Evolutionary conservation across 2,329 filamentous ascomycete species (phyloP).

Genomic region (Sarocladium brachiariae): DNA sequence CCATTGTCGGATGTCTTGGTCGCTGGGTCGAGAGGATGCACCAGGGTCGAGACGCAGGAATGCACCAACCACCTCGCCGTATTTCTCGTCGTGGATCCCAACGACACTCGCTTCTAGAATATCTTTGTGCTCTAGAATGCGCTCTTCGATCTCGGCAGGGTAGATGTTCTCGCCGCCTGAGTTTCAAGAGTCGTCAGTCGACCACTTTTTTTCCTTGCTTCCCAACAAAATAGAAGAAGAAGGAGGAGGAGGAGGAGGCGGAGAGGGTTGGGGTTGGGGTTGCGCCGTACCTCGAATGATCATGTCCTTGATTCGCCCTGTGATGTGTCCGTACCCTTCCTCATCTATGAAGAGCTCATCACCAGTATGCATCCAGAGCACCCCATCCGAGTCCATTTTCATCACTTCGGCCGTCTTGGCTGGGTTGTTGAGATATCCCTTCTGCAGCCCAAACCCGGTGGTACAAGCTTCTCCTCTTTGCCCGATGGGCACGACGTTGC

Average conservation of each 20-base stretch:
- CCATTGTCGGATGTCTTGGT: background rate
- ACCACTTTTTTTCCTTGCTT: too few relatives aligned
- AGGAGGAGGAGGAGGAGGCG: too few relatives aligned
- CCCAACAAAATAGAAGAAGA: too few relatives aligned
- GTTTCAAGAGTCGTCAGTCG: background rate
- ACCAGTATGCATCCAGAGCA: slow-evolving; percentile 71
- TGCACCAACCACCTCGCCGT: slow-evolving; percentile 73
- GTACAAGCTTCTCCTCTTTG: slow-evolving; percentile 58
- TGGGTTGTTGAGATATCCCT: slow-evolving; percentile 57
- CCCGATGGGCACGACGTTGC: slow-evolving; percentile 46
- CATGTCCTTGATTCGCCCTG: slow-evolving; percentile 76
- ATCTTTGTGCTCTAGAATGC: slow-evolving; percentile 59
- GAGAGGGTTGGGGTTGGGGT: background rate
- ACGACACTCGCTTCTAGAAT: slow-evolving; percentile 68
- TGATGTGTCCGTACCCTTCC: slow-evolving; percentile 73
- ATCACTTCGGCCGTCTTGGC: slow-evolving; percentile 22
- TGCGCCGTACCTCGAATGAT: slow-evolving; percentile 84
- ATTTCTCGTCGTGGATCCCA: slow-evolving; percentile 65
- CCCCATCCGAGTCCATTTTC: slow-evolving; percentile 32
- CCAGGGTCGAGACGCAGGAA: slow-evolving; percentile 45
- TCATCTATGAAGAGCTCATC: slow-evolving; percentile 74
- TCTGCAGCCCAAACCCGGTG: slow-evolving; percentile 50
- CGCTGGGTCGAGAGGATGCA: background rate
- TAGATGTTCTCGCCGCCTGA: slow-evolving; percentile 65
- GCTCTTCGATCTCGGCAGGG: slow-evolving; percentile 77